Evolutionary conservation across 495 filamentous ascomycete genomes (phyloP).

Genomic region (Hapsidospora chrysogenum): DNA sequence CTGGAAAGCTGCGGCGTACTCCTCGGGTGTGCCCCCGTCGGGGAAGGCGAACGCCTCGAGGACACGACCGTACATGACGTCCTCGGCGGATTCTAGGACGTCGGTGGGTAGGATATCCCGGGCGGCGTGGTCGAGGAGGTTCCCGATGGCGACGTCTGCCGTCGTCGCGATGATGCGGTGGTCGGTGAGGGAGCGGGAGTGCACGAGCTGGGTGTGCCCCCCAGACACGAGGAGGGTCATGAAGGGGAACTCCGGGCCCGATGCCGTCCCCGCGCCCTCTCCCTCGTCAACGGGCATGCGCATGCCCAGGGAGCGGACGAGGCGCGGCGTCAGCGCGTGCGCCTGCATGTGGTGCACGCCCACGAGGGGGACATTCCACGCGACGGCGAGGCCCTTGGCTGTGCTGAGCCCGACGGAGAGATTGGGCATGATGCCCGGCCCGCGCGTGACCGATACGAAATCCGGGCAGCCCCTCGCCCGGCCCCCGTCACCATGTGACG

Average conservation of each 20-base stretch:
- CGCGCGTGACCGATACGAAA: constrained; percentile 72
- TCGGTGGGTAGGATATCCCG: constrained; percentile 48
- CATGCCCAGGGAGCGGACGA: constrained; percentile 45
- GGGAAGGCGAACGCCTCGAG: constrained; percentile 69
- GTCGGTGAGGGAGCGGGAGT: constrained; percentile 41
- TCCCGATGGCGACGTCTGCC: constrained; percentile 63
- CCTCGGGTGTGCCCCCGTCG: constrained; percentile 6
- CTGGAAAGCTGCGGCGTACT: constrained; percentile 30
- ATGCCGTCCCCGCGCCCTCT: neutral
- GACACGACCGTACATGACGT: constrained; percentile 58
- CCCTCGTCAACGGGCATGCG: neutral
- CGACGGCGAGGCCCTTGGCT: constrained; percentile 75
- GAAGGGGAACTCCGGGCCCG: constrained; percentile 48
- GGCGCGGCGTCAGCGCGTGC: constrained; percentile 72
- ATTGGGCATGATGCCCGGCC: constrained; percentile 71
- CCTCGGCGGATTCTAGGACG: constrained; percentile 21
- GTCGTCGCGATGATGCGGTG: constrained; percentile 59
- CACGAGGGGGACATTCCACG: constrained; percentile 65
- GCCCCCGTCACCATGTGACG: constrained; percentile 8
- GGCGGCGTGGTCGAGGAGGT: constrained; percentile 71
- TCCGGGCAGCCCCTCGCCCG: constrained; percentile 33
- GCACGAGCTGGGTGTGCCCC: constrained; percentile 76
- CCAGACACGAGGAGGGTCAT: constrained; percentile 82
- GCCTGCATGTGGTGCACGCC: constrained; percentile 96
- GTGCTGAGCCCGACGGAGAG: constrained; percentile 62